Evolutionary conservation across 1,139 yeast species (phyloP).

Genomic region (Oligophagozyma castellii): DNA sequence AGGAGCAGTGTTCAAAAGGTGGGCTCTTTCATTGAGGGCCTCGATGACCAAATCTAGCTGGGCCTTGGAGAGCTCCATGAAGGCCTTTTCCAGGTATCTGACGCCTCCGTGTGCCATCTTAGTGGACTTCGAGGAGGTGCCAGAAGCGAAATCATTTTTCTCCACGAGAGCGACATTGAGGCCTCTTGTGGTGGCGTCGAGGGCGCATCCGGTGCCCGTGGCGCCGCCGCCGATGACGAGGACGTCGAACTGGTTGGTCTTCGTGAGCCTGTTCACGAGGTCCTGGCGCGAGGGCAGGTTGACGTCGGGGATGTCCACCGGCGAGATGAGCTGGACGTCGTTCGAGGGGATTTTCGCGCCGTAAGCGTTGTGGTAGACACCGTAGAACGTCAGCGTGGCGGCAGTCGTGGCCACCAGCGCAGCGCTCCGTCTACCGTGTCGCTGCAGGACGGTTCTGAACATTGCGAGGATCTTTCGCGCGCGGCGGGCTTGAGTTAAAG

Average conservation of each 20-base stretch:
- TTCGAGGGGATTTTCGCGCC: not conserved
- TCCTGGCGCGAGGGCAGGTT: constrained; percentile 26
- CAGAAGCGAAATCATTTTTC: constrained; percentile 79
- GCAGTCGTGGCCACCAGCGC: constrained; percentile 10
- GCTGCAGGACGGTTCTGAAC: no score
- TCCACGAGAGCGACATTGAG: constrained; percentile 79
- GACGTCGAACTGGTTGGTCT: constrained; percentile 54
- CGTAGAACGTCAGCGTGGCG: constrained; percentile 5
- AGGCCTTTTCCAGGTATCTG: constrained; percentile 86
- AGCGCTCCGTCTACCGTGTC: no score
- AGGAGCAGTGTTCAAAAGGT: constrained; percentile 84
- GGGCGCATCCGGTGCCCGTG: constrained; percentile 85
- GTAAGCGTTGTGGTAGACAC: constrained; percentile 1
- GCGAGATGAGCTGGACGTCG: constrained; percentile 3
- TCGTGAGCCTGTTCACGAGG: constrained; percentile 27
- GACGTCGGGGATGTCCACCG: constrained; percentile 4
- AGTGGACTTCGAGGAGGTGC: constrained; percentile 90
- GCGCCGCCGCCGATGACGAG: constrained; percentile 93
- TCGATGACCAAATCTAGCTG: constrained; percentile 89
- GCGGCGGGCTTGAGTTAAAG: no score
- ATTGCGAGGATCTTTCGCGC: no score
- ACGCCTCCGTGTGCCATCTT: constrained; percentile 98
- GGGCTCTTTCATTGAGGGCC: constrained; percentile 85
- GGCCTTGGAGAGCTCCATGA: constrained; percentile 77
- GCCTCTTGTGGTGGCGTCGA: constrained; percentile 87